These are phyloP conservation scores for Fonsecaea pugnacius DNA, from an alignment of 2,329 filamentous ascomycete species.

Conservation along the genomic window DNA sequence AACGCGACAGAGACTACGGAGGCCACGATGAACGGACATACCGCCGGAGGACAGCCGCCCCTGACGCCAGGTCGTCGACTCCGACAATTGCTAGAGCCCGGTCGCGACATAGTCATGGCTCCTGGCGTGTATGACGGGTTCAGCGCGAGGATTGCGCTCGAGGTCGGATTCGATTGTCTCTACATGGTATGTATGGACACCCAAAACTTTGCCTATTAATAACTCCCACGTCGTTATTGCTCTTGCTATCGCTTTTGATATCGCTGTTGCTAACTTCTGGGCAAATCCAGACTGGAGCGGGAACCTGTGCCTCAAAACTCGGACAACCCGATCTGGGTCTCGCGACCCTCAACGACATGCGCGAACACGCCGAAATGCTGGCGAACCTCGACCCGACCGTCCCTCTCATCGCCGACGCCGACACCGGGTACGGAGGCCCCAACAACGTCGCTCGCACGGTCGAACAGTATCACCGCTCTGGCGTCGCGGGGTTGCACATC, in stretches of 20 bases:
- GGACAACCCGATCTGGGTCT: constrained; percentile 58
- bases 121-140: constrained; percentile 70
- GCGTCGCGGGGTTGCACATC: constrained; percentile 61
- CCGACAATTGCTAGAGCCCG: constrained; percentile 1
- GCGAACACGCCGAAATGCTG: constrained; percentile 59
- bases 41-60: neutral
- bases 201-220: too few species aligned
- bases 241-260: neutral
- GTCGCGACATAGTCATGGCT: constrained; percentile 46
- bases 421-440: constrained; percentile 59
- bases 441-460: constrained; percentile 56
- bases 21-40: neutral
- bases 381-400: constrained; percentile 54
- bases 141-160: neutral
- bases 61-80: neutral
- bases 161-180: constrained; percentile 64
- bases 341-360: constrained; percentile 58
- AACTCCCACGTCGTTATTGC: neutral
- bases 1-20: too few species aligned
- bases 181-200: constrained; percentile 66
- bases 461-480: constrained; percentile 55
- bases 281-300: constrained; percentile 50
- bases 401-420: constrained; percentile 60
- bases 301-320: constrained; percentile 54
- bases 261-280: neutral